Evolutionary conservation across 2,329 filamentous ascomycete genomes (phyloP), one percentile per base, ranked within the genome.

Genomic region (Neophaeococcomyces mojaviensis): DNA sequence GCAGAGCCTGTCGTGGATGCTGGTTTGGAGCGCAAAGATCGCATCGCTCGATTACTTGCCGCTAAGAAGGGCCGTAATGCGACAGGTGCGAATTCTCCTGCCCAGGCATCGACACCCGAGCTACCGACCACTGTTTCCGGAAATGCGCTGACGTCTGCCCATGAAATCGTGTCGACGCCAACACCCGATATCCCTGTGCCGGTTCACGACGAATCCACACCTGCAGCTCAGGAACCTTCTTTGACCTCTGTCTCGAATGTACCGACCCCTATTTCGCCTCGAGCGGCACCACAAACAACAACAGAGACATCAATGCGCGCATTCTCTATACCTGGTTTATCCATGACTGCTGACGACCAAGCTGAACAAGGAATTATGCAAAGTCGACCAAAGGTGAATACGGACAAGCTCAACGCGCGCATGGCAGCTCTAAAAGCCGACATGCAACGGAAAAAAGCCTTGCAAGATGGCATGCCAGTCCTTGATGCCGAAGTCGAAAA

Each of bases 31-130:
- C 76, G 86, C 18, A 86, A 86, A 55, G 84, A 88, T 53, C 79
- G 86, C 34, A 86, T 90, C 49, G 84, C 85, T 3, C 79, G 82
- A 39, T 73, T 88, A 46, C 71, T 88, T 45, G 85, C 85, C n/a
- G 80, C 78, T 1, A 88, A 86, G 61, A 76, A 74, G 42, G 77
- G 78, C 16, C 39, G 39, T n/a, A n/a, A 20, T 20, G 26, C 20
- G 3, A 24, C 39, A 31, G 30, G 35, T 16, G 22, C 40, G 15
- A 41, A 39, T 12, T 39, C 45, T 13, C 30, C 45, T 20, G 28
- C 41, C 22, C 30, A 34, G 9, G 43, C 26, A 13, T 46, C 43
- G 8, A 28, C 49, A 30, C 45, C 32, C 18, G 24, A 28, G 24
- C 5, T 28, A 28, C 24, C 24, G 10, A 28, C 24, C 10, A 28